phyloP scores from a whole-genome alignment of 495 filamentous ascomycete genomes.

The Aspergillus incahuasiensis region DNA sequence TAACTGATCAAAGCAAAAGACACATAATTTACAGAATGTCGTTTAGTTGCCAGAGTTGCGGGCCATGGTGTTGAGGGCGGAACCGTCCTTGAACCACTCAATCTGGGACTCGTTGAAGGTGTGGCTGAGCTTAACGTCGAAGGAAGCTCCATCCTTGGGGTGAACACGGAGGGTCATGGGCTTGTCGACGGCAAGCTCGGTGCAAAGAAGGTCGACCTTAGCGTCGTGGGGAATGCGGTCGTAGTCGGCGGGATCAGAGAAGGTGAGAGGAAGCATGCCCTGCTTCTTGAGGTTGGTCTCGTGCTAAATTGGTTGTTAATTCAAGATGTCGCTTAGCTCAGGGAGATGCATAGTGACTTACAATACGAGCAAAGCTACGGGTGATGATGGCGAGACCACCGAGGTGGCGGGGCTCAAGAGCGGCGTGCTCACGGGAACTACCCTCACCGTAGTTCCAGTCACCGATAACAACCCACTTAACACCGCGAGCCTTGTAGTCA shows the following conservation, averaged over 20 bases:
- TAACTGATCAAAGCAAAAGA: slow-evolving; percentile 19
- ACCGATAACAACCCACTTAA: slow-evolving; percentile 96
- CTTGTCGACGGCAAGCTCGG: slow-evolving; percentile 87
- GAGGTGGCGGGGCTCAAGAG: slow-evolving; percentile 94
- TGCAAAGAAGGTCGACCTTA: slow-evolving; percentile 85
- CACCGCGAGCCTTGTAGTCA: slow-evolving; percentile 95
- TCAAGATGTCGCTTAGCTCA: not conserved
- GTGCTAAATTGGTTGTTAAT: slow-evolving; percentile 47
- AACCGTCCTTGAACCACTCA: slow-evolving; percentile 97
- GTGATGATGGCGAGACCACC: slow-evolving; percentile 97
- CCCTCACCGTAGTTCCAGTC: slow-evolving; percentile 99
- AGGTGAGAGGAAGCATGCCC: slow-evolving; percentile 98
- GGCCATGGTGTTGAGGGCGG: slow-evolving; percentile 97
- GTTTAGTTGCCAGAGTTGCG: slow-evolving; percentile 54
- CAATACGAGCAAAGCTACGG: slow-evolving; percentile 92
- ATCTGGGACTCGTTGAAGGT: slow-evolving; percentile 98
- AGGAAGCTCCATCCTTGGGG: slow-evolving; percentile 73
- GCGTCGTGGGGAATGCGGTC: slow-evolving; percentile 93
- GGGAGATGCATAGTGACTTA: slow-evolving; percentile 25
- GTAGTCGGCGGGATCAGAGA: slow-evolving; percentile 91
- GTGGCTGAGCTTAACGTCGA: slow-evolving; percentile 80
- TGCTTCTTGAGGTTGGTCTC: slow-evolving; percentile 99
- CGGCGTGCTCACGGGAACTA: slow-evolving; percentile 94
- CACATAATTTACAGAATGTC: slow-evolving; percentile 32
- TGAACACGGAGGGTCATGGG: slow-evolving; percentile 89